A percentile compares a stretch with the other conserved stretches of the same genome.
Conservation (phyloP, 2,329 filamentous ascomycete genomes). For the Verticillium isaacii region DNA sequence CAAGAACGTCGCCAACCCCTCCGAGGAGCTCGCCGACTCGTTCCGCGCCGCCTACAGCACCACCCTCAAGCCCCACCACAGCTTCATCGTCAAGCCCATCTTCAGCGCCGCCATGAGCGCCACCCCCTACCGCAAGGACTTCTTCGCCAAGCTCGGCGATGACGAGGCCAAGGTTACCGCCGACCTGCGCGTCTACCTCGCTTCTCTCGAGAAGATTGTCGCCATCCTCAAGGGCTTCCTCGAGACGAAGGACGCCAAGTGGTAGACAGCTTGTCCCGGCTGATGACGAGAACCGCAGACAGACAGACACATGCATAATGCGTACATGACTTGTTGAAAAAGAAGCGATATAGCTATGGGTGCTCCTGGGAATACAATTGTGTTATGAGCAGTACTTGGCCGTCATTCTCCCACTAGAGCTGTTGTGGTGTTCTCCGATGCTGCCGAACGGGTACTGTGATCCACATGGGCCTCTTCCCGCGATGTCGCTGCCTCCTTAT, state of each 20-base stretch:
- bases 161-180: conserved; percentile 57
- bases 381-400: background rate
- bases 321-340: background rate
- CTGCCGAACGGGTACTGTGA: too few relatives aligned
- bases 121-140: conserved; percentile 88
- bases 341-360: background rate
- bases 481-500: too few relatives aligned
- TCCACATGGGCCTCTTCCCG: too few relatives aligned
- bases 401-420: background rate
- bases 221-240: conserved; percentile 64
- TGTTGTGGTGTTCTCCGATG: too few relatives aligned
- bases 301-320: background rate
- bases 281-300: too few relatives aligned
- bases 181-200: conserved; percentile 68
- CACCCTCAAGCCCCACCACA: conserved; percentile 92
- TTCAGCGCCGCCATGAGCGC: conserved; percentile 92
- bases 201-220: conserved; percentile 72
- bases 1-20: conserved; percentile 64
- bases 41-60: conserved; percentile 81
- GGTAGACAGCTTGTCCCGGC: conserved; percentile 28
- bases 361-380: background rate
- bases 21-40: conserved; percentile 75
- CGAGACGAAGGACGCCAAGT: conserved; percentile 52
- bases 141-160: conserved; percentile 80
- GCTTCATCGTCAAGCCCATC: conserved; percentile 87